Evolutionary conservation across 2,329 filamentous ascomycete genomes (phyloP).

Genomic region (Alternaria sp.): DNA sequence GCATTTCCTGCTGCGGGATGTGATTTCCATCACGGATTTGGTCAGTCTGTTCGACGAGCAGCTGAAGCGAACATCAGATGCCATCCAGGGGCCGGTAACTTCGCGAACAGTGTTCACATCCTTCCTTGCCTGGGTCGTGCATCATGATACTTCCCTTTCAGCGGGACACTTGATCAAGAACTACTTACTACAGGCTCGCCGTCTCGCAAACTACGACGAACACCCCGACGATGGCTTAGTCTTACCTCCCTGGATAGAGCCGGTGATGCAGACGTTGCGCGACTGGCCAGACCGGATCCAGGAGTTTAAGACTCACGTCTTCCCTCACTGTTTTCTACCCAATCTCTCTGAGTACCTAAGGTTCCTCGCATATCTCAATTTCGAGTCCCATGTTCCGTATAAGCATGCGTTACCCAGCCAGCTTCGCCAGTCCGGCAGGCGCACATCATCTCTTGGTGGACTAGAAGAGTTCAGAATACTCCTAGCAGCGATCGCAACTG

Average conservation of each 20-base stretch:
- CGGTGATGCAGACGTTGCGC: constrained; percentile 42
- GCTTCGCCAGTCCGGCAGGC: constrained; percentile 7
- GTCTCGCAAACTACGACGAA: constrained; percentile 16
- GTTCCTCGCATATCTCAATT: constrained; percentile 50
- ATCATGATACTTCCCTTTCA: constrained; percentile 49
- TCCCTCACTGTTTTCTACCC: constrained; percentile 55
- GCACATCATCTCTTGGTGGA: constrained; percentile 16
- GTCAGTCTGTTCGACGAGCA: constrained; percentile 49
- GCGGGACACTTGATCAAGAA: constrained; percentile 48
- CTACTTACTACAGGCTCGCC: constrained; percentile 38
- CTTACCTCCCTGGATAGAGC: constrained; percentile 48
- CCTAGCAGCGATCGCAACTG: constrained; percentile 51
- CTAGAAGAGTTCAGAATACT: constrained; percentile 44
- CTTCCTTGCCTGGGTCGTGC: constrained; percentile 47
- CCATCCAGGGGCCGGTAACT: background rate
- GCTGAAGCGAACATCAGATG: constrained; percentile 9
- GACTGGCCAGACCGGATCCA: constrained; percentile 45
- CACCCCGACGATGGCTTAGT: background rate
- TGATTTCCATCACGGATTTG: constrained; percentile 53
- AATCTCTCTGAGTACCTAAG: constrained; percentile 47
- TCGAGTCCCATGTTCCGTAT: constrained; percentile 37
- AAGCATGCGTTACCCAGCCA: constrained; percentile 22
- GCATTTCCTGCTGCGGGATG: constrained; percentile 67
- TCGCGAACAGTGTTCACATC: constrained; percentile 29
- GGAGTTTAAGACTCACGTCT: constrained; percentile 54